Base-by-base conservation (phyloP, 1,284 basidiomycete species). In the Pseudozyma tsukubaensis region DNA sequence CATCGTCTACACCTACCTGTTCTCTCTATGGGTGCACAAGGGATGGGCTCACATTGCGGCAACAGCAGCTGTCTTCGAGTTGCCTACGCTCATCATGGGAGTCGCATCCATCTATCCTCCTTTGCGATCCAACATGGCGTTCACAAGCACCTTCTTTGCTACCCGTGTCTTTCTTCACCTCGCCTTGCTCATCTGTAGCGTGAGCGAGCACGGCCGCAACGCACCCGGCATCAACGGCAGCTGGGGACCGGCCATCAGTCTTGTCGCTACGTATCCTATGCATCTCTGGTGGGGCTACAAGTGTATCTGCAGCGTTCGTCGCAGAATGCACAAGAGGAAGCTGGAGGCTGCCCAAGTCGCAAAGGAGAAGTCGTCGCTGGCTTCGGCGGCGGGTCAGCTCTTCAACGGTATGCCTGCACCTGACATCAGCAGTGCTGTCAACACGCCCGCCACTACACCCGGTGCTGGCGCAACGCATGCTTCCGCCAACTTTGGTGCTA, bases 251-350 rank as follows among this genome's bases (percentile, higher is more conserved):
- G 40, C 72, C 50, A 60, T 79, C 52, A 77, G 70, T 53, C 50
- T 75, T 3, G 39, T 70, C 1, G 63, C 62, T 9, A 78, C 82
- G n/a, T 79, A 80, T 32, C 83, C 83, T 2, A 84, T 84, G 83
- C 83, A 84, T 51, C 52, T 81, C 4, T 79, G 78, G 59, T 84
- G 83, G 83, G 80, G 79, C 5, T 82, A 80, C 77, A 84, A 84
- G 68, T 78, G 78, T 53, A 71, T 83, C 39, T 73, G 76, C 52
- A 77, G 77, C 34, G 67, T 83, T 11, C 73, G 72, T 14, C 70
- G 80, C 10, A 66, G 83, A n/a, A 80, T 81, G 78, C 48, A 59
- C 56, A 84, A 81, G 72, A 72, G 78, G 34, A 74, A 65, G 51
- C 62, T 76, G 32, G 79, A 76, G 44, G 73, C 71, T 10, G 70